Conservation (phyloP, 257 asterid genomes). For the Lantana camara region DNA sequence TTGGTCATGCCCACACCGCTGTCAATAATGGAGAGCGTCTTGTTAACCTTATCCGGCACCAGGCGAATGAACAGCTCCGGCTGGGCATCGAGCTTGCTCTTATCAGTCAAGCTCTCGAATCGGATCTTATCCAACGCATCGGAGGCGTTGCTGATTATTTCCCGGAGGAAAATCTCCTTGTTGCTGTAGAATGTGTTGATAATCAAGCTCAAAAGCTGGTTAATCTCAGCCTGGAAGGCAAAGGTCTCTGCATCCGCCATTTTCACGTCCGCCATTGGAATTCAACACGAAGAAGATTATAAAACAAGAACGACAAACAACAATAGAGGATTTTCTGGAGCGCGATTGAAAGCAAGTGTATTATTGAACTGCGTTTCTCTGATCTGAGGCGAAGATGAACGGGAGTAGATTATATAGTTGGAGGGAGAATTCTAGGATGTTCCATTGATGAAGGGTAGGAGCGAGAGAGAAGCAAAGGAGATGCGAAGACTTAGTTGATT, state of each 20-base stretch:
- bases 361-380: not conserved
- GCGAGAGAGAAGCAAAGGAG: not conserved
- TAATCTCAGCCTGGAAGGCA: slow-evolving; percentile 83
- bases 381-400: not conserved
- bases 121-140: slow-evolving; percentile 85
- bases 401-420: slow-evolving; percentile 22
- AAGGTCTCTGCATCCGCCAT: slow-evolving; percentile 82
- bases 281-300: not conserved
- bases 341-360: not conserved
- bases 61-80: slow-evolving; percentile 77
- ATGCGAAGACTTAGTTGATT: slow-evolving; percentile 19
- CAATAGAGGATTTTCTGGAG: not conserved
- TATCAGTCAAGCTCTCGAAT: slow-evolving; percentile 76
- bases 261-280: slow-evolving; percentile 27
- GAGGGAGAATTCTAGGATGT: slow-evolving; percentile 49
- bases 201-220: slow-evolving; percentile 71
- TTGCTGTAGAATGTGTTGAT: slow-evolving; percentile 78
- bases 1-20: slow-evolving; percentile 90
- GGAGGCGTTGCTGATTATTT: slow-evolving; percentile 72
- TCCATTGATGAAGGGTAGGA: slow-evolving; percentile 30
- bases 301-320: not conserved
- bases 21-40: slow-evolving; percentile 70
- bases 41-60: slow-evolving; percentile 73
- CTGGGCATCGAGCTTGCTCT: slow-evolving; percentile 79
- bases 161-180: slow-evolving; percentile 80